Evolutionary conservation across 2,329 filamentous ascomycete genomes (phyloP), one percentile per base, ranked within the genome.

Genomic region (Colletotrichum aenigma): DNA sequence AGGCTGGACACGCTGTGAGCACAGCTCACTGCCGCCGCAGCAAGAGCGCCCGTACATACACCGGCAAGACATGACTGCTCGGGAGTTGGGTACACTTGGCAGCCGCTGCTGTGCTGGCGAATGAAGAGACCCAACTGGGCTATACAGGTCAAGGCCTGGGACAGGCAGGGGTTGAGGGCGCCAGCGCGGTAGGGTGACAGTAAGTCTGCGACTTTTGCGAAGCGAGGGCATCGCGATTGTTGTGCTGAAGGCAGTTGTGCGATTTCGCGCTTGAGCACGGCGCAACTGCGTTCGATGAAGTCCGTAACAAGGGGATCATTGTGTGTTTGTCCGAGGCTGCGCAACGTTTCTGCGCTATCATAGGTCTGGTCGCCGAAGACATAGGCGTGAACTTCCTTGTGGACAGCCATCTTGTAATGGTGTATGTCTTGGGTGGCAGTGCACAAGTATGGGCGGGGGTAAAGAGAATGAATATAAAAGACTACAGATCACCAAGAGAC

Each of bases 321-420:
- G 48, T 48, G 34, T 10, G 70, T 30, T 36, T 72, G 52, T 1
- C 34, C 32, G 16, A 72, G 26, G 16, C 70, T 34, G 15, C 32
- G 34, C 34, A 72, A 21, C 4, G n/a, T 26, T 8, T 72, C 70
- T 30, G 62, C 16, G n/a, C 26, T 68, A 10, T 72, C 70, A 52
- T 67, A 52, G 9, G 70, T 72, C 9, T 72, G 70, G 64, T 72
- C 70, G 48, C 70, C 70, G 34, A 72, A 72, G 26, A 72, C 52
- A 26, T 72, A 67, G 34, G 21, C 32, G 12, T n/a, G 16, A 1
- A 52, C 12, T 52, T 66, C 34, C 43, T 58, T 26, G 18, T 36
- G 69, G 38, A 32, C 26, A 16, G 60, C 32, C 69, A 71, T 71
- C 60, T 13, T 64, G 60, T 38, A 36, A 38, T n/a, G 60, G 21